A percentile compares a stretch with the other conserved stretches of the same genome.
These are phyloP conservation scores for Leucocoprinus leucothites DNA, from an alignment of 768 basidiomycete genomes.

Conservation along the genomic window DNA sequence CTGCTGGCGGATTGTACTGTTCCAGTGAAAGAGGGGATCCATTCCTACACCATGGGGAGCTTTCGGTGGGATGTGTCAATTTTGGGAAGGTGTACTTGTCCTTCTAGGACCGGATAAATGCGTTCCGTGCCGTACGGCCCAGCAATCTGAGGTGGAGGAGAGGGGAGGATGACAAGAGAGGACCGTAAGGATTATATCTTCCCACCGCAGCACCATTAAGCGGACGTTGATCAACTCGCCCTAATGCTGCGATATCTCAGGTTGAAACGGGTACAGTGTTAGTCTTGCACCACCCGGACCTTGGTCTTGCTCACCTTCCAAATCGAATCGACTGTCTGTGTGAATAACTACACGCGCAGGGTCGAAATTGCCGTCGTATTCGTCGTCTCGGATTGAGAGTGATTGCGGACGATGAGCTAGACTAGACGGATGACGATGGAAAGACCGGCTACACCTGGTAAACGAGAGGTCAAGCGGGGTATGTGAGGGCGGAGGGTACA, in stretches of 20 bases:
- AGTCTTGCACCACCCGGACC: not conserved
- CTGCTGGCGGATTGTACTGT: too few species aligned
- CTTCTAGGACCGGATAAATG: too few species aligned
- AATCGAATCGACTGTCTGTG: not conserved
- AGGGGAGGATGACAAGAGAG: not conserved
- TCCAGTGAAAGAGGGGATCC: too few species aligned
- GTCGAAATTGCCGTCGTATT: conserved; percentile 41
- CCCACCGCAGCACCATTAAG: not conserved
- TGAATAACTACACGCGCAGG: conserved; percentile 22
- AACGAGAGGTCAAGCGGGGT: not conserved
- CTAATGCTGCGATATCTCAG: not conserved
- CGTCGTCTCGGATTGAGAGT: conserved; percentile 19
- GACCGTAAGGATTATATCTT: not conserved
- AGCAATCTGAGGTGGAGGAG: too few species aligned
- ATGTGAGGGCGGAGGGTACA: conserved; percentile 9
- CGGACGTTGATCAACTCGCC: too few species aligned
- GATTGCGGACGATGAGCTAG: conserved; percentile 26
- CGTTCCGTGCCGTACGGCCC: too few species aligned
- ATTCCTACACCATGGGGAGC: not conserved
- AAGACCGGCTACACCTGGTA: conserved; percentile 29
- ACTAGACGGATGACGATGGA: conserved; percentile 19
- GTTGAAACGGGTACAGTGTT: not conserved
- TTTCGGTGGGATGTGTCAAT: not conserved
- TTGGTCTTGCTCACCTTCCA: not conserved
- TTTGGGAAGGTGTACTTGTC: not conserved